Base-by-base conservation (phyloP, 2,329 filamentous ascomycete species). In the Xylaria polymorpha region DNA sequence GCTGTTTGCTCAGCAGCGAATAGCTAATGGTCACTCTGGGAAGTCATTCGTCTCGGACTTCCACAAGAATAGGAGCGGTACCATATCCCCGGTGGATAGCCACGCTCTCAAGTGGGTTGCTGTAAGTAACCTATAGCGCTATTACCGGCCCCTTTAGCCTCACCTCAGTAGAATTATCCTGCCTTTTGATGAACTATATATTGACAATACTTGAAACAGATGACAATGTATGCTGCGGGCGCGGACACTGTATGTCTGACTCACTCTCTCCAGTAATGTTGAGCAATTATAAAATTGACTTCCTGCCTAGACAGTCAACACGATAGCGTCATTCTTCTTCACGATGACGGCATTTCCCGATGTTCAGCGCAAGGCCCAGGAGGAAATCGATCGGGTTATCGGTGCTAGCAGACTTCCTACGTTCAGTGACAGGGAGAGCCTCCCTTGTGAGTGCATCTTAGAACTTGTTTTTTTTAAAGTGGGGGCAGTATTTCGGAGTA, bases 321-420 rank as follows among this genome's bases (percentile, higher is more conserved):
- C 81, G 0, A 69, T 85, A 3, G 71, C 76, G 3, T 61, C 66
- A 0, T 87, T 86, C 76, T 85, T 83, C 72, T 75, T 87, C 2
- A 82, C 81, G 12, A 85, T 87, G 82, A 78, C 77, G 2, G 51
- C 84, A 3, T 80, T 80, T 59, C 85, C 85, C 0, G 81, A 85
- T 35, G 79, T 82, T 0, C 84, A 86, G 43, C 74, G 72, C 2
- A 79, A 71, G 75, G 81, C 71, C 73, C 82, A 71, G 60, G 72
- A 74, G 57, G 74, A 77, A 20, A 76, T 79, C n/a, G 77, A 78
- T 55, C 71, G 71, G 2, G 76, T 78, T 6, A 66, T 77, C 25
- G 77, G 83, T 1, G 61, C 72, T 2, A 70, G 75, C 10, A 63
- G 77, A 9, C 72, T 78, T 1, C 77, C 77, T 10, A 69, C 7